These are phyloP conservation scores for Yamadazyma endophytica DNA, from an alignment of 805 yeast genomes.

Conservation along the genomic window DNA sequence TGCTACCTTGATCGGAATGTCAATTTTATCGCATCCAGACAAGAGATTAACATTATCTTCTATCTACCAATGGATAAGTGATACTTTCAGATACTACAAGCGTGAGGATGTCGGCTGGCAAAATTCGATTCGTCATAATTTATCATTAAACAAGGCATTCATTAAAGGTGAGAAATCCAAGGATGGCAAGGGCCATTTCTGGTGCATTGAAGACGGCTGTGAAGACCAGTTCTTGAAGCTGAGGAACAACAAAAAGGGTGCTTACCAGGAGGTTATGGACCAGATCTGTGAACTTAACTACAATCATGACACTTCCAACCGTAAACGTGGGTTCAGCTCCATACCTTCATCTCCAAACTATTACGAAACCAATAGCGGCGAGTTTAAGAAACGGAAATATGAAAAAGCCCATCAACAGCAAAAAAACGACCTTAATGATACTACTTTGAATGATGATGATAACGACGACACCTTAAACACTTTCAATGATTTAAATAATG, in stretches of 20 bases:
- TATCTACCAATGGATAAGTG: constrained; percentile 88
- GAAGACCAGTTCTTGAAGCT: constrained; percentile 76
- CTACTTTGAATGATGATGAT: constrained; percentile 6
- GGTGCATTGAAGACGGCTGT: constrained; percentile 83
- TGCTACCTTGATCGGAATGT: constrained; percentile 91
- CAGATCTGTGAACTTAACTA: too few species aligned
- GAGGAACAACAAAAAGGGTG: constrained; percentile 44
- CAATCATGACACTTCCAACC: constrained; percentile 5
- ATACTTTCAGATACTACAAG: constrained; percentile 77
- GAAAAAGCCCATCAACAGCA: too few species aligned
- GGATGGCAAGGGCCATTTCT: constrained; percentile 88
- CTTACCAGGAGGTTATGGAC: constrained; percentile 42
- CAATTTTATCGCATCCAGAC: constrained; percentile 74
- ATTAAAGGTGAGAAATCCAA: constrained; percentile 86
- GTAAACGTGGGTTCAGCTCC: constrained; percentile 16
- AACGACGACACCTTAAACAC: neutral
- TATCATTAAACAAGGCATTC: constrained; percentile 91
- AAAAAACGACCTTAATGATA: constrained; percentile 1
- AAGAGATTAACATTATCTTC: constrained; percentile 47
- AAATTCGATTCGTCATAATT: constrained; percentile 91
- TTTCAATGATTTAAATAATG: constrained; percentile 1
- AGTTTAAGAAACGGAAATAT: constrained; percentile 1
- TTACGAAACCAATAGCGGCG: constrained; percentile 5
- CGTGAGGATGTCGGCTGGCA: constrained; percentile 95
- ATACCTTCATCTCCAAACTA: constrained; percentile 31